Evolutionary conservation across 768 basidiomycete species (phyloP), one percentile per base, ranked within the genome.

Genomic region (Leccinum broughii): DNA sequence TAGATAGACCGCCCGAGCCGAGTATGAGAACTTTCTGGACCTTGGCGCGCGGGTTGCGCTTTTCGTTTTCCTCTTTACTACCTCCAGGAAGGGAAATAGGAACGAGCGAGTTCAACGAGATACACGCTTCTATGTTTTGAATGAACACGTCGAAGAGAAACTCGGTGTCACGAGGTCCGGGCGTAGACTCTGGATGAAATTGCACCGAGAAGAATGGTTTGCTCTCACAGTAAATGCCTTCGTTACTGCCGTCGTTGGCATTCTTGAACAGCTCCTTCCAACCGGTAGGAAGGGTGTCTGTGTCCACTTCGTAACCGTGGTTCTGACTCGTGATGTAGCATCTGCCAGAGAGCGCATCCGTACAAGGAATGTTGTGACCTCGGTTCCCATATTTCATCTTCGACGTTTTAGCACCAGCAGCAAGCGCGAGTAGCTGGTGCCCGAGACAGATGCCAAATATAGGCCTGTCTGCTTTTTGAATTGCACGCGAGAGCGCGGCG

Each of bases 371-470:
- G 76, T 99, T 99, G 73, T 98, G 95, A 4, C 97, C 97, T 64
- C 97, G 93, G 71, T 99, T 99, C 41, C 97, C 97, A 74, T 98
- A 98, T 80, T 98, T 98, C 95, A 99, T 98, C 77, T 99, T 99
- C 39, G 92, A 93, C 6, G 97, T 98, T 62, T 81, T 84, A 6
- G 94, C 96, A 35, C 97, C 97, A 2, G 92, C 89, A 32, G 97
- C 97, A 62, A 98, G 85, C 7, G 95, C 95, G 68, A 99, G 84
- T 35, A 99, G 82, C 78, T 99, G 97, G 75, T 99, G 96, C 39
- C 97, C 97, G 39, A 99, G 86, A 78, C 97, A 98, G 70, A 99
- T 99, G 72, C 97, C 97, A 69, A 98, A 99, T 67, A 99, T 92
- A 34, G 97, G 97, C 51, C 80, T 82, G 64, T 94, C 85, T 11